Conservation (phyloP, 108 stramenopile species). For the Mayamaea pseudoterrestris region DNA sequence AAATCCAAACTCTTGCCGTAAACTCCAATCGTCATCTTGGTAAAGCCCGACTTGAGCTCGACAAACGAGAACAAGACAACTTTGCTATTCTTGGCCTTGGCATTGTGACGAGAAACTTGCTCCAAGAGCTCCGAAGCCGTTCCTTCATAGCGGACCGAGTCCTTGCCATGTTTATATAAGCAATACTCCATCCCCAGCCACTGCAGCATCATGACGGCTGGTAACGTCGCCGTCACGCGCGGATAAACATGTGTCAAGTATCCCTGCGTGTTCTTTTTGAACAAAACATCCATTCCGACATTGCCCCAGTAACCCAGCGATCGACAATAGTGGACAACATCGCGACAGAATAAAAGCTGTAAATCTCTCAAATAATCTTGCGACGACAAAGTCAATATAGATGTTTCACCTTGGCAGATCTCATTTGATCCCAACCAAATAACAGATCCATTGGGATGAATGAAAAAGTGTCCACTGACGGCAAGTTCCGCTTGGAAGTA, state of each 20-base stretch:
- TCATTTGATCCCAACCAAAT: constrained; percentile 20
- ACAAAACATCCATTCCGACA: constrained; percentile 18
- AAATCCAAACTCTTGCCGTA: too few relatives aligned
- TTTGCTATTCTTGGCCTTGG: constrained; percentile 1
- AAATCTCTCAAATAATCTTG: constrained; percentile 12
- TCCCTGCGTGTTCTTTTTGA: constrained; percentile 10
- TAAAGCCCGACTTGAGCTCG: neutral
- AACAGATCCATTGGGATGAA: constrained; percentile 16
- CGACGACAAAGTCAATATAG: constrained; percentile 11
- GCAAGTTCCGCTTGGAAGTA: constrained; percentile 13
- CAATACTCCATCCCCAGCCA: constrained; percentile 9
- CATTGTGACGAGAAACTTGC: constrained; percentile 11
- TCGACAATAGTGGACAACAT: constrained; percentile 19
- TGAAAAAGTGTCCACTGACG: constrained; percentile 21
- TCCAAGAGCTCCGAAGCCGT: constrained; percentile 4
- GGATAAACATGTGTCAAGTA: constrained; percentile 22
- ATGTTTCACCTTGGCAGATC: constrained; percentile 5
- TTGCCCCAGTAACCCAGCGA: constrained; percentile 20
- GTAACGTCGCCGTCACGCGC: constrained; percentile 20
- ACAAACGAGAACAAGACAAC: constrained; percentile 12
- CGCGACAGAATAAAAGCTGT: constrained; percentile 11
- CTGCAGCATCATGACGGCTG: constrained; percentile 12
- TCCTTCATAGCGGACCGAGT: constrained; percentile 8
- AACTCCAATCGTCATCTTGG: constrained; percentile 13
- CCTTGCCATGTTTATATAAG: constrained; percentile 11